Percentiles rank a stretch among this genome's conserved stretches.
phyloP scores from a whole-genome alignment of 805 yeast species.

The Ogataea pignaliae region DNA sequence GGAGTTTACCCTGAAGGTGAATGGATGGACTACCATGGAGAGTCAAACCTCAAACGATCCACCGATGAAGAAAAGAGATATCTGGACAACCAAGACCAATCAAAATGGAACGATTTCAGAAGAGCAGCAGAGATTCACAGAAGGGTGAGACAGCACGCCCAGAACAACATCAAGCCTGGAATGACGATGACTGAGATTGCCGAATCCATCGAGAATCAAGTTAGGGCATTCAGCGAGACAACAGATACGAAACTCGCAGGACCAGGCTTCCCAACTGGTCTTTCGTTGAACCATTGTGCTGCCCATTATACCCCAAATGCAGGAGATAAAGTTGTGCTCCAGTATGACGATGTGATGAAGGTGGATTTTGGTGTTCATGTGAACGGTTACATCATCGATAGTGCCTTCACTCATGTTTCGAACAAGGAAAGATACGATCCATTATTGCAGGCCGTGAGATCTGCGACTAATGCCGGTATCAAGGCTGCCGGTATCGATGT shows the following conservation, averaged over 20 bases:
- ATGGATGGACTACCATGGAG: constrained; percentile 67
- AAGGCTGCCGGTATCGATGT: constrained; percentile 95
- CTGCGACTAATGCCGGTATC: constrained; percentile 91
- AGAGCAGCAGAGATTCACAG: constrained; percentile 96
- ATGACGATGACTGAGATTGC: constrained; percentile 90
- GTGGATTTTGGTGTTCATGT: constrained; percentile 97
- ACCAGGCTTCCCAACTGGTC: constrained; percentile 97
- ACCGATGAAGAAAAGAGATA: constrained; percentile 86
- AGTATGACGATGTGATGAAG: constrained; percentile 90
- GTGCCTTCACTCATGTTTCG: constrained; percentile 90
- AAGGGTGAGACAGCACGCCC: constrained; percentile 79
- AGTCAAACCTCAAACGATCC: constrained; percentile 65
- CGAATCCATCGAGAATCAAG: constrained; percentile 80
- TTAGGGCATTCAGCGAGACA: constrained; percentile 57
- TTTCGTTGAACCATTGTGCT: constrained; percentile 88
- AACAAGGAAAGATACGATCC: constrained; percentile 71
- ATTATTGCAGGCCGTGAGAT: constrained; percentile 79
- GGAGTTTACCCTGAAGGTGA: constrained; percentile 83
- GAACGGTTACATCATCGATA: constrained; percentile 89
- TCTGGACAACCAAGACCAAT: constrained; percentile 58
- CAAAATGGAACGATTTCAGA: constrained; percentile 81
- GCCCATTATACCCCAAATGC: constrained; percentile 98
- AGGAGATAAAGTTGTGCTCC: constrained; percentile 79
- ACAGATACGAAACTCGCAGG: constrained; percentile 75
- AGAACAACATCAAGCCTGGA: constrained; percentile 76